Base-by-base conservation (phyloP, 345 rosid species). In the Trapa bicornis region DNA sequence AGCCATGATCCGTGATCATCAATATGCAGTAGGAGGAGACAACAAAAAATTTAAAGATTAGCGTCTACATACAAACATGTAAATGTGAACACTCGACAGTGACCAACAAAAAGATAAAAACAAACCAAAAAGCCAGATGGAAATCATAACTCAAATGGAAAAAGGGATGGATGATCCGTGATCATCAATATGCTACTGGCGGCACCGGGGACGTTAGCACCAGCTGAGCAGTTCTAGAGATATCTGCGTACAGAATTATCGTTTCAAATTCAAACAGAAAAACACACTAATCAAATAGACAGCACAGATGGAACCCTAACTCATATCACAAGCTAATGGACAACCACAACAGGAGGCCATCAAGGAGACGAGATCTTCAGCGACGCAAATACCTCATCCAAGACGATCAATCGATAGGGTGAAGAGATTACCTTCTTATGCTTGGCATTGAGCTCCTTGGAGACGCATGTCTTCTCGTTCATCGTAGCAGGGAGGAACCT, bases 381-480 rank as follows among this genome's bases (percentile, higher is more conserved):
- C 11, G 11, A 45, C 13, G 48, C 48, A 45, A 45, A 45, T 13
- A 45, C 48, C 48, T 45, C 48, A 45, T 13, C 43, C 60, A 54
- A 54, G 32, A 22, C 60, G 60, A 54, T 54, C 60, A 6, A 54
- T 54, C 60, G 4, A 64, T 64, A 5, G 47, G 39, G 42, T n/a
- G 47, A 7, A n/a, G 32, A 12, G 43, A 61, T 61, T 11, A 61
- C 65, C 65, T 61, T 61, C 75, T 90, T 78, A 76, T 94, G 99
- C 71, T 72, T 87, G 11, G 96, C 97, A 80, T 94, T 94, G 72
- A 94, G 99, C 89, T 94, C 97, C 76, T 94, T 94, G 53, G 99
- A 82, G 69, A 94, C 99, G 89, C 77, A 85, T 60, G 99, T 97
- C 91, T 94, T 94, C 92, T 85, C 91, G 84, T 94, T 94, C 99